Base-by-base conservation (phyloP, 495 filamentous ascomycete genomes). In the Lepraria neglecta region DNA sequence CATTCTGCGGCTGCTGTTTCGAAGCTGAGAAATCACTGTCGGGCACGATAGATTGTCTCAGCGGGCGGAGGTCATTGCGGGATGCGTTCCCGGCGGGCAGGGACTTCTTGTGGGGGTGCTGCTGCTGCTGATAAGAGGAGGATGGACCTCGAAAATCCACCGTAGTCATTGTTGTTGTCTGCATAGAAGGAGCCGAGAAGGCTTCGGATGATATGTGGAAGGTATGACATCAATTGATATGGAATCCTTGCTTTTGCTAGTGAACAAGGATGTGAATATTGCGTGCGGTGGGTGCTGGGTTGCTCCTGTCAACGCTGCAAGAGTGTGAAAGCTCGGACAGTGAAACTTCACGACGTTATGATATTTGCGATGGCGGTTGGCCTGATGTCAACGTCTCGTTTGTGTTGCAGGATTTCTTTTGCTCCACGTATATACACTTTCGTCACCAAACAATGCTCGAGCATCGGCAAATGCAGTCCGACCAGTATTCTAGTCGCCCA, bases 81-180 rank as follows among this genome's bases (percentile, higher is more conserved):
- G 61, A 67, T 59, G 61, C 48, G 56, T 27, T 54, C 31, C 53
- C 47, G 50, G 45, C 60, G 44, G 64, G 50, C 45, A 71, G 40
- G 45, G 66, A 62, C 55, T 67, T 72, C 54, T 62, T 60, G 50
- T 68, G 58, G 51, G 68, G 68, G 44, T 63, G 60, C 40, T 65
- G 60, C 28, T 60, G 60, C 42, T 58, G 62, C 35, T 52, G 61
- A 31, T 63, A 62, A 59, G 57, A 66, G n/a, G 63, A 33, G 30
- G 56, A 54, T 44, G 63, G 6, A 45, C 48, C 38, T 47, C 51
- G 61, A 30, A 59, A 64, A 56, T 69, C 67, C 58, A 69, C 65
- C 56, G 65, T 69, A 5, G 63, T 58, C 63, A 62, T 67, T 57
- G 48, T 44, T 6, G 47, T 48, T 35, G 44, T 31, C 40, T 50